Evolutionary conservation across 768 basidiomycete genomes (phyloP).

Genomic region (Megacollybia marginata): DNA sequence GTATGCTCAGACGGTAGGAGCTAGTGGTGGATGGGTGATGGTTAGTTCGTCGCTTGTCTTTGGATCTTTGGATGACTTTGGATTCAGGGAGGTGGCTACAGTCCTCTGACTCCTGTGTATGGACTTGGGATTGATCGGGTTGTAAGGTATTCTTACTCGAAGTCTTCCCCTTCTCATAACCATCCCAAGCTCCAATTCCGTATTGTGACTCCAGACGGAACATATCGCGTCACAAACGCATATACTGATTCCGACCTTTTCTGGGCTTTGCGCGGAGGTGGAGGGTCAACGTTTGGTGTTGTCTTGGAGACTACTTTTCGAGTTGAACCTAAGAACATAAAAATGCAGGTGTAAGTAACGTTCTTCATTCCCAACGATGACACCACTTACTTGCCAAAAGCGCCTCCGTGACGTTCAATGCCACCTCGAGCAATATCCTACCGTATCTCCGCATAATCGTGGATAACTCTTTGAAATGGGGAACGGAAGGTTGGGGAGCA

Average conservation of each 20-base stretch:
- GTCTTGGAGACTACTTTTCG: slow-evolving; percentile 11
- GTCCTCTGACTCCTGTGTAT: slow-evolving; percentile 13
- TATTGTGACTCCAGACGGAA: slow-evolving; percentile 28
- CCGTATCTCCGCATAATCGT: slow-evolving; percentile 21
- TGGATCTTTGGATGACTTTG: not conserved
- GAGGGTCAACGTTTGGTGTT: slow-evolving; percentile 30
- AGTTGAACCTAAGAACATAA: slow-evolving; percentile 11
- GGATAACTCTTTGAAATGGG: slow-evolving; percentile 23
- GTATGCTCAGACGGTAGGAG: slow-evolving; percentile 21
- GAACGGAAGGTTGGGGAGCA: slow-evolving; percentile 28
- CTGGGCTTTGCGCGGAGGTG: slow-evolving; percentile 26
- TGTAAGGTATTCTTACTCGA: slow-evolving; percentile 6
- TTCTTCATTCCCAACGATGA: not conserved
- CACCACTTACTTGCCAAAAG: slow-evolving; percentile 6
- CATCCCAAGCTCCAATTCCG: slow-evolving; percentile 18
- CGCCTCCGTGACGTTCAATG: slow-evolving; percentile 18
- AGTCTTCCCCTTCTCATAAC: not conserved
- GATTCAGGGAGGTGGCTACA: slow-evolving; percentile 16
- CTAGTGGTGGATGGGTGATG: slow-evolving; percentile 22
- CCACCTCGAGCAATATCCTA: slow-evolving; percentile 10
- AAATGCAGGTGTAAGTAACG: slow-evolving; percentile 11
- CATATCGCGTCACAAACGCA: slow-evolving; percentile 20
- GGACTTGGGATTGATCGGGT: slow-evolving; percentile 18
- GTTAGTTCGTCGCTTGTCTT: not conserved
- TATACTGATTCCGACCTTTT: slow-evolving; percentile 27